Base-by-base conservation (phyloP, 768 basidiomycete genomes). In the Kwoniella newhampshirensis region DNA sequence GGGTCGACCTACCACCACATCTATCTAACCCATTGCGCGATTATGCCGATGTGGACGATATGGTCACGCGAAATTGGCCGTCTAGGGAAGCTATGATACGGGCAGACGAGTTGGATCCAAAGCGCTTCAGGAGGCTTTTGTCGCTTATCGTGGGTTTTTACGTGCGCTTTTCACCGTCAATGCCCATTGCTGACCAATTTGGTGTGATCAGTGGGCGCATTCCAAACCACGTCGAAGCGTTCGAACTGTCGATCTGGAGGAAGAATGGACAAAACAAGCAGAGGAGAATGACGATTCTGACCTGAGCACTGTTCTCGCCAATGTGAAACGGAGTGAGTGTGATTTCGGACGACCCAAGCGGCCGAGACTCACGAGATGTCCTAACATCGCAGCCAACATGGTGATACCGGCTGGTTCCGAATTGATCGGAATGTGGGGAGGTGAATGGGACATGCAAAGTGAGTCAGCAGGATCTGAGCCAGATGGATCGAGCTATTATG, bases 361-460 rank as follows among this genome's bases (percentile, higher is more conserved):
- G 28, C 41, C 20, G 15, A 2, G 12, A 36, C 17, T 20, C 17
- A 37, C 32, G 52, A 40, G 21, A 17, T 4, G 26, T 32, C 12
- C 43, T 23, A 13, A 26, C 30, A 35, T 39, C 23, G 20, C 54
- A 74, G 72, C 72, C 7, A 67, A 71, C 41, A 62, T 69, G 12
- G 70, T 68, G 28, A 71, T 74, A 26, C 72, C 72, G 0, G 40
- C 67, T 54, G 72, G 70, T 12, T 68, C 64, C 9, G 72, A 74
- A 17, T 42, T 74, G 27, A 68, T 70, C 15, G 65, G 65, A 1
- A 70, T 71, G 67, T 74, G 72, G 72, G 70, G 69, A 11, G 72
- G 72, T 11, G 72, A 74, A 53, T 74, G 72, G 72, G 67, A 73
- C 50, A 70, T 73, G 62, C 57, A 64, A 30, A 62, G 71, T 73